Percentiles rank a stretch among this genome's conserved stretches.
Conservation (phyloP, 495 filamentous ascomycete species). For the Pseudoneurospora amorphoporcata region DNA sequence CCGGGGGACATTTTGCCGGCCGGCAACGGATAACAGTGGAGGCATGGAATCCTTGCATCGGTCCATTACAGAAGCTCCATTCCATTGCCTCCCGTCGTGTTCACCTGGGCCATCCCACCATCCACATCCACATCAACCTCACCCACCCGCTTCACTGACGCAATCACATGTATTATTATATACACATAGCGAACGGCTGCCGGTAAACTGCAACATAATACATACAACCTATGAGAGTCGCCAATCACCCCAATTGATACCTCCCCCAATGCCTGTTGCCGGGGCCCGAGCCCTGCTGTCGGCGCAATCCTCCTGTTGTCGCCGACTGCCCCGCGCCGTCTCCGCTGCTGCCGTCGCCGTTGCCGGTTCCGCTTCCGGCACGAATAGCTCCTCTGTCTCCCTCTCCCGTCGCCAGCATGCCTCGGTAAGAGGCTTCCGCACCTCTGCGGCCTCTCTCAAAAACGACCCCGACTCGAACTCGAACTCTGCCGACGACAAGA, state of each 20-base stretch:
- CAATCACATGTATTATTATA: neutral
- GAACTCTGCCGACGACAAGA: neutral
- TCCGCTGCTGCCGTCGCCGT: neutral
- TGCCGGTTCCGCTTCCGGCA: neutral
- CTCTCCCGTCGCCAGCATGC: neutral
- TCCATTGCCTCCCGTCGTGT: neutral
- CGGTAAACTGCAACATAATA: conserved; percentile 1
- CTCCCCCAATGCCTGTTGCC: conserved; percentile 19
- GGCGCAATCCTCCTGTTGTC: conserved; percentile 7
- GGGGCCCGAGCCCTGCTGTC: conserved; percentile 25
- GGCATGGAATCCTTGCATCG: neutral
- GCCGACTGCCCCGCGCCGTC: conserved; percentile 11
- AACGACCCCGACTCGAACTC: conserved; percentile 5
- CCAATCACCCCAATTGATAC: neutral
- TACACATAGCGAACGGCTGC: neutral
- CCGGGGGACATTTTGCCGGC: neutral
- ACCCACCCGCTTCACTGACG: neutral
- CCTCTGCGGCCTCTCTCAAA: conserved; percentile 8
- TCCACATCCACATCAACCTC: neutral
- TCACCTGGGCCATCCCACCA: neutral
- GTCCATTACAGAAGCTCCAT: neutral
- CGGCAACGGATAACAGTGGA: neutral
- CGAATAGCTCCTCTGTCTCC: neutral
- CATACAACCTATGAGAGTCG: conserved; percentile 10
- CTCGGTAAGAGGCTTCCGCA: conserved; percentile 8